These are phyloP conservation scores for Coniochaeta hoffmannii DNA, from an alignment of 2,329 filamentous ascomycete species.

Conservation along the genomic window DNA sequence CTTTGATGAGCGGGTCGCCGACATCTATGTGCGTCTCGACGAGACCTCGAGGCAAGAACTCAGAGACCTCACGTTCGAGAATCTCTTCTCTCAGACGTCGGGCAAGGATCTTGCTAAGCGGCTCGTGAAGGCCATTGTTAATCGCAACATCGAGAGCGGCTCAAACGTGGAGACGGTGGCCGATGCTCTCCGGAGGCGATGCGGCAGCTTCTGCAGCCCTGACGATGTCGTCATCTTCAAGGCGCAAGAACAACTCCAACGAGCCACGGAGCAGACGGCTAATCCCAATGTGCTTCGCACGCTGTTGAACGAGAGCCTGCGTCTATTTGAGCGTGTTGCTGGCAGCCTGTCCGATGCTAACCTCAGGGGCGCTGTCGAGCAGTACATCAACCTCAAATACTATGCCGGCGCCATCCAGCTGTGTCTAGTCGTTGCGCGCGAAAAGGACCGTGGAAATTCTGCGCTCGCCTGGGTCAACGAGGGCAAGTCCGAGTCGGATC, in stretches of 20 bases:
- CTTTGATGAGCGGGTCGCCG: slow-evolving; percentile 86
- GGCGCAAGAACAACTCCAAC: slow-evolving; percentile 88
- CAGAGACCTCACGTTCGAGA: slow-evolving; percentile 75
- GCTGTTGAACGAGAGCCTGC: slow-evolving; percentile 80
- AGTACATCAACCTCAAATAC: slow-evolving; percentile 78
- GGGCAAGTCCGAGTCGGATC: slow-evolving; percentile 63
- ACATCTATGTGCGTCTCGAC: slow-evolving; percentile 74
- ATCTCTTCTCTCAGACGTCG: slow-evolving; percentile 69
- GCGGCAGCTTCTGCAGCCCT: slow-evolving; percentile 93
- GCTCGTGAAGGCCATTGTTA: slow-evolving; percentile 95
- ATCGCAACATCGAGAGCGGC: slow-evolving; percentile 92
- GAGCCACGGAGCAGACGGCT: slow-evolving; percentile 69
- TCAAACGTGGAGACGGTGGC: slow-evolving; percentile 97
- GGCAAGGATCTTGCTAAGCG: slow-evolving; percentile 90
- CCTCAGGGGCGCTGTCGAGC: slow-evolving; percentile 66
- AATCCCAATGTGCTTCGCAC: slow-evolving; percentile 72
- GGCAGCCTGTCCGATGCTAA: slow-evolving; percentile 75
- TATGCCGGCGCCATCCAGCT: slow-evolving; percentile 91
- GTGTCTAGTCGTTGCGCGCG: slow-evolving; percentile 72
- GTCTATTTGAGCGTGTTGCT: slow-evolving; percentile 83
- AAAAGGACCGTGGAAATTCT: slow-evolving; percentile 79
- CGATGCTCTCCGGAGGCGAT: slow-evolving; percentile 83
- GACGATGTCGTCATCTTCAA: slow-evolving; percentile 99
- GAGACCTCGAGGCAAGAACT: slow-evolving; percentile 62
- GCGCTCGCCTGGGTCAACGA: slow-evolving; percentile 86